phyloP scores from a whole-genome alignment of 1,284 basidiomycete genomes.

The Tilletia setariae region DNA sequence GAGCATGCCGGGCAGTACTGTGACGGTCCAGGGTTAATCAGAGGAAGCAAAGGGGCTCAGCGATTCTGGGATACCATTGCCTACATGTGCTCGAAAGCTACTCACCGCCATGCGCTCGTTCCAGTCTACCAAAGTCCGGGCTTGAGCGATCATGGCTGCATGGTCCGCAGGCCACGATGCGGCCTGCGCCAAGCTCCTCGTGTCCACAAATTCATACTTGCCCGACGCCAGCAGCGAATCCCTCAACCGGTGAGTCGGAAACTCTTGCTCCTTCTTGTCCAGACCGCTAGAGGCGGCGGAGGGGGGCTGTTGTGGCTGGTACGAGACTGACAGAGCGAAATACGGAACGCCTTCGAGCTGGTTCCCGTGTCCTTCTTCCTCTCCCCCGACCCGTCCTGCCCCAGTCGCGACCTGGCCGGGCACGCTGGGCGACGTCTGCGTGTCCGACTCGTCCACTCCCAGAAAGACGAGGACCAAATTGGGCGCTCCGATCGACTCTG shows the following conservation, averaged over 20 bases:
- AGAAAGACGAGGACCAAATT: constrained; percentile 43
- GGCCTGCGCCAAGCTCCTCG: constrained; percentile 34
- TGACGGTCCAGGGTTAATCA: constrained; percentile 16
- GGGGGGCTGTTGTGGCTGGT: constrained; percentile 21
- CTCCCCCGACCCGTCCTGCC: constrained; percentile 16
- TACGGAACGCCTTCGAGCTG: constrained; percentile 39
- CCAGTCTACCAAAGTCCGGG: constrained; percentile 48
- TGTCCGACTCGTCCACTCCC: constrained; percentile 38
- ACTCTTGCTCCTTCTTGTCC: neutral
- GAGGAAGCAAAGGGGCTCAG: constrained; percentile 5
- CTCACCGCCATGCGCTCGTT: constrained; percentile 39
- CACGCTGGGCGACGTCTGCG: constrained; percentile 18
- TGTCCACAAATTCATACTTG: constrained; percentile 45
- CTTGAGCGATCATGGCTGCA: constrained; percentile 44
- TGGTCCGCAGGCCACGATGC: constrained; percentile 31
- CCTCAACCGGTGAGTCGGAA: constrained; percentile 24
- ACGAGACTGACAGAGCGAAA: constrained; percentile 49
- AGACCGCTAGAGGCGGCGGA: neutral
- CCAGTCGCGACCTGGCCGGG: constrained; percentile 32
- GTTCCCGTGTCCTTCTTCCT: constrained; percentile 1
- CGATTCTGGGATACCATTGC: constrained; percentile 22
- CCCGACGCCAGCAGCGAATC: constrained; percentile 25
- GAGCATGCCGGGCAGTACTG: constrained; percentile 88
- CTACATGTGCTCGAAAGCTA: no score
- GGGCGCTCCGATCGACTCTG: constrained; percentile 36